Evolutionary conservation across 139 green algal species (phyloP), one percentile per base, ranked within the genome.

Genomic region (Chlamydomonas incerta): DNA sequence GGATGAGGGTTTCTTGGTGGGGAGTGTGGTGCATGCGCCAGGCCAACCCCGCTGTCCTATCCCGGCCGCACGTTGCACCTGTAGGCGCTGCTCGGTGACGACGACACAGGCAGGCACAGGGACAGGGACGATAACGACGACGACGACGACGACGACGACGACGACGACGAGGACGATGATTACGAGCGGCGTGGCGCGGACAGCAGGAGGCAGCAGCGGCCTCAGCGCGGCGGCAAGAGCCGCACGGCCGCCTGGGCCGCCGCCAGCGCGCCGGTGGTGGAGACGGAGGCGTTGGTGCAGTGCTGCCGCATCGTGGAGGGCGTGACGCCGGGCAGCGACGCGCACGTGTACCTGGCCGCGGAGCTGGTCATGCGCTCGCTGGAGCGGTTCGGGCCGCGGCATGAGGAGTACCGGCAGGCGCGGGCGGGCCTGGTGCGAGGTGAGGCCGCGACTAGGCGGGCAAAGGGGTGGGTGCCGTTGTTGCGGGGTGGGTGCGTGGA

Each of bases 341-440:
- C 60, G 14, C 63, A 87, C 35, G 72, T 77, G 41, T 28, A n/a
- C 52, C 79, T 89, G 28, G 35, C 72, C 9, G 77, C 86, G 2
- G 86, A 89, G 71, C 79, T 79, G 58, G 71, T 81, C 62, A 72
- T 89, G 37, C 86, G 86, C 2, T 80, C 26, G 6, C 50, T 84
- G 71, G 58, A 87, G 62, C 71, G 79, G 18, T 87, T 87, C 70
- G 86, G 86, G 20, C 47, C 70, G 13, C 0, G 52, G 34, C 86
- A 89, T 28, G 74, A 89, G 28, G 86, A 89, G 85, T 74, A 74
- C 63, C 52, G 58, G 2, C 73, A 88, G 73, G 83, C 47, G 35
- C 47, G 83, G 34, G 68, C 80, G 52, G 52, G 20, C 50, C 24
- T 71, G 11, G 68, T 75, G 33, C 79, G 79, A 11, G 79, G 55